Evolutionary conservation across 177 flowering plant species (phyloP).

Genomic region (Vitis hybrid): DNA sequence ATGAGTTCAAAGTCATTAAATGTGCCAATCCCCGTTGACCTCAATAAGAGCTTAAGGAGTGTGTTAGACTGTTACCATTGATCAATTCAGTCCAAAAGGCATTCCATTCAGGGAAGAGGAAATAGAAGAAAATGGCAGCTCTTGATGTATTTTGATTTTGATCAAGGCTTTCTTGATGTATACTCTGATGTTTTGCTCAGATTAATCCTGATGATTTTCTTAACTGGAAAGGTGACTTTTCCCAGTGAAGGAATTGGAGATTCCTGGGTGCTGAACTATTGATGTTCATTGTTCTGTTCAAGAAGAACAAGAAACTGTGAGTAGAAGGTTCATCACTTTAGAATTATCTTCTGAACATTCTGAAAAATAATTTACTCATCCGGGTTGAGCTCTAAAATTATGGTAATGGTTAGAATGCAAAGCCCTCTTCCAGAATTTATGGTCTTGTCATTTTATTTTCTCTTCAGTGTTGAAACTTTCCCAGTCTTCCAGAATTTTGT

Average conservation of each 20-base stretch:
- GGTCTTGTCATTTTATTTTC: no score
- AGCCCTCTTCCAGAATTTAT: no score
- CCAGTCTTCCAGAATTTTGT: no score
- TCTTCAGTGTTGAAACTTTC: no score
- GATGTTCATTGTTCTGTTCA: not conserved
- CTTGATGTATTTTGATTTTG: no score
- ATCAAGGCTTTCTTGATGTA: no score
- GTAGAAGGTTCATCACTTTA: not conserved
- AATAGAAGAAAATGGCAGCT: no score
- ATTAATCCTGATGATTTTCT: conserved; percentile 67
- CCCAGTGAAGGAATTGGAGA: conserved; percentile 60
- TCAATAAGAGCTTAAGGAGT: conserved; percentile 17
- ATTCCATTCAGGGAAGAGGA: no score
- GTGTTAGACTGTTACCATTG: conserved; percentile 9
- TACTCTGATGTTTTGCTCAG: conserved; percentile 21
- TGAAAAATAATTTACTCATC: no score
- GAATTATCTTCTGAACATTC: not conserved
- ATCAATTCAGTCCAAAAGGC: conserved; percentile 27
- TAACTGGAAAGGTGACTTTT: conserved; percentile 44
- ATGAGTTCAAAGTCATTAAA: conserved; percentile 55
- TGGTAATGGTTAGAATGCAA: no score
- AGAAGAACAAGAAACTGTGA: not conserved
- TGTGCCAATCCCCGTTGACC: conserved; percentile 16
- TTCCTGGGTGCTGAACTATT: conserved; percentile 17
- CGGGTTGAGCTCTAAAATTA: no score